Conservation (phyloP, 257 asterid species). For the Phtheirospermum japonicum region DNA sequence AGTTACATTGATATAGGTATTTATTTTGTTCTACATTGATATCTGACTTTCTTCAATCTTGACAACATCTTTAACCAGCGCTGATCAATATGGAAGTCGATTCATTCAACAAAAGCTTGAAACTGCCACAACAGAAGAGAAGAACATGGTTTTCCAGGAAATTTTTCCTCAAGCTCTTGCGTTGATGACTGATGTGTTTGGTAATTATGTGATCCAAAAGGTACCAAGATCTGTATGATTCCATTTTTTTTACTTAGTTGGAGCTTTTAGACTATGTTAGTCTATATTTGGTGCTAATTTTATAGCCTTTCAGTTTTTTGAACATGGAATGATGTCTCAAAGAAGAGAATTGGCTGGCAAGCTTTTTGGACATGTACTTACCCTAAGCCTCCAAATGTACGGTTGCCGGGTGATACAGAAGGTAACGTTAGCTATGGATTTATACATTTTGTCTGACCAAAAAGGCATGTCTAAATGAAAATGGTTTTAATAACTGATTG, state of each 20-base stretch:
- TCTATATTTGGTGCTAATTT: slow-evolving; percentile 23
- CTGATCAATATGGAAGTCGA: slow-evolving; percentile 97
- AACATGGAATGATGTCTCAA: slow-evolving; percentile 85
- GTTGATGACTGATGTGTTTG: slow-evolving; percentile 91
- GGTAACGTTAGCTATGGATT: slow-evolving; percentile 40
- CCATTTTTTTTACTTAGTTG: slow-evolving; percentile 16
- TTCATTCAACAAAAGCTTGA: slow-evolving; percentile 96
- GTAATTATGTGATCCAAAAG: slow-evolving; percentile 95
- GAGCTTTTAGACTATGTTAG: slow-evolving; percentile 17
- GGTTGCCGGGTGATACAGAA: slow-evolving; percentile 98
- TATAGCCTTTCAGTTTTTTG: slow-evolving; percentile 63
- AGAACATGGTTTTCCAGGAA: slow-evolving; percentile 86
- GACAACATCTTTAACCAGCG: slow-evolving; percentile 38
- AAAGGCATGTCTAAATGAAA: slow-evolving; percentile 1
- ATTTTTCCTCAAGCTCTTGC: slow-evolving; percentile 86
- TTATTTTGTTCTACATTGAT: slow-evolving; percentile 14
- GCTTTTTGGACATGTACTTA: slow-evolving; percentile 86
- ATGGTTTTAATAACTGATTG: slow-evolving; percentile 14
- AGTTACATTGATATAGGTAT: background rate
- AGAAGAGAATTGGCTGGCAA: slow-evolving; percentile 82
- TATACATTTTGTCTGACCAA: background rate
- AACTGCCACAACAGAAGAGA: slow-evolving; percentile 86
- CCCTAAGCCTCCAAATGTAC: slow-evolving; percentile 93
- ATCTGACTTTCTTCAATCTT: slow-evolving; percentile 22
- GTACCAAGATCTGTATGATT: slow-evolving; percentile 32